Evolutionary conservation across 2,329 filamentous ascomycete species (phyloP), one percentile per base, ranked within the genome.

Genomic region (Curvularia sp.): DNA sequence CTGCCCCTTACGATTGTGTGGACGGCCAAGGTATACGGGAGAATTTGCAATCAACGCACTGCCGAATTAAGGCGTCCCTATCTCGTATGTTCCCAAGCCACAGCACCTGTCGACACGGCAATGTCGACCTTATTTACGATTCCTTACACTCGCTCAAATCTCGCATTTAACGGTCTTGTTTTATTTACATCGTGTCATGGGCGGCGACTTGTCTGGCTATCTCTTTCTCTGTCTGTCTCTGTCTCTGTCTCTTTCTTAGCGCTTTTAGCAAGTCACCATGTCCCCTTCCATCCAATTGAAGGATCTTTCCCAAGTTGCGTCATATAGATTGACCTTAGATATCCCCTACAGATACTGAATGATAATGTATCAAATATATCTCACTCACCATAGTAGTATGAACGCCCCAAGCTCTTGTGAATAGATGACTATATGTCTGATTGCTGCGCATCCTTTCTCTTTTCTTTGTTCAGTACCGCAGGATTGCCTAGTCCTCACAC

Each of bases 1-100:
- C 8, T n/a, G 12, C 10, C 25, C 34, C 12, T 19, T 53, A 42
- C 55, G 63, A 41, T 54, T 53, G n/a, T 68, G 66, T 57, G 47
- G 56, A 49, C 49, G 64, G 53, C 70, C 71, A n/a, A 64, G 60
- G 48, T 74, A 74, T 49, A 42, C 65, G n/a, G 61, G 65, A 3
- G 46, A 56, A 8, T 42, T 49, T 19, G 70, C 70, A 25, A 49
- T 50, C 50, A 61, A 66, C 21, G 55, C 70, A 32, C 57, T 50
- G 59, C 66, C 69, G 1, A 57, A 54, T n/a, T 63, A 55, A 25
- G 6, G 30, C 15, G 2, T 25, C 23, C 39, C 39, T 9, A 42
- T 8, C 28, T 23, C 32, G n/a, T 32, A 34, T 30, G 13, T 5
- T 43, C 45, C 39, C 25, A 23, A 51, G 36, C 15, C 34, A 28